A percentile compares a stretch with the other conserved stretches of the same genome.
These are phyloP conservation scores for Takashimella koratensis DNA, from an alignment of 1,284 basidiomycete species.

Conservation along the genomic window DNA sequence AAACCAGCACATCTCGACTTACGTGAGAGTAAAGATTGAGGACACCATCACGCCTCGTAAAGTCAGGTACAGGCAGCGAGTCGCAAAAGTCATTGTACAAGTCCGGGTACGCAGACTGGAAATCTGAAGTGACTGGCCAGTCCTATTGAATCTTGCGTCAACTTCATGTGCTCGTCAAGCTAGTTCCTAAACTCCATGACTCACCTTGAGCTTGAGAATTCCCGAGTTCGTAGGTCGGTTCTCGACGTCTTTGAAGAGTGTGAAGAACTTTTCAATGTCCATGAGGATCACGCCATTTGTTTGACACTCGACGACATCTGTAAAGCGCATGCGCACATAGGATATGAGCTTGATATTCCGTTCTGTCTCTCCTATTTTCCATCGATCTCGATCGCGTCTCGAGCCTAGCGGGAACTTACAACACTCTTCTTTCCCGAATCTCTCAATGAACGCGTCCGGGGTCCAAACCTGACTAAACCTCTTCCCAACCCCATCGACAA, in stretches of 20 bases:
- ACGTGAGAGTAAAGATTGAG: conserved; percentile 67
- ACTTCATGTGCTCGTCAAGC: neutral
- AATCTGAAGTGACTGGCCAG: conserved; percentile 84
- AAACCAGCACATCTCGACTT: conserved; percentile 11
- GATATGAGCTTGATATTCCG: too few species aligned
- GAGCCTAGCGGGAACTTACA: too few species aligned
- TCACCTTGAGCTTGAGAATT: conserved; percentile 8
- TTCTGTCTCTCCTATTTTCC: too few species aligned
- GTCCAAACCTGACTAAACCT: conserved; percentile 71
- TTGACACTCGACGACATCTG: conserved; percentile 72
- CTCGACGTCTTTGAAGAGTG: conserved; percentile 64
- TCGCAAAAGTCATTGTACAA: conserved; percentile 82
- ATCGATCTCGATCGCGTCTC: neutral
- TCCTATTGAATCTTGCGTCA: conserved; percentile 55
- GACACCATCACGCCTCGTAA: conserved; percentile 80
- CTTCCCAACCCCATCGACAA: conserved; percentile 63
- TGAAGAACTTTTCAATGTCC: conserved; percentile 75
- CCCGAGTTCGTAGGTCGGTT: neutral
- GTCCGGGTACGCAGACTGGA: conserved; percentile 75
- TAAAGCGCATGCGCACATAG: too few species aligned
- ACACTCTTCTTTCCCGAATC: conserved; percentile 65
- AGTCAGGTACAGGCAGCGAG: conserved; percentile 80
- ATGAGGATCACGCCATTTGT: conserved; percentile 61
- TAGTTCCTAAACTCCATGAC: neutral
- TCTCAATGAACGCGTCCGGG: conserved; percentile 71